Evolutionary conservation across 2,329 filamentous ascomycete species (phyloP), one percentile per base, ranked within the genome.

Genomic region (Penicillium sp.): DNA sequence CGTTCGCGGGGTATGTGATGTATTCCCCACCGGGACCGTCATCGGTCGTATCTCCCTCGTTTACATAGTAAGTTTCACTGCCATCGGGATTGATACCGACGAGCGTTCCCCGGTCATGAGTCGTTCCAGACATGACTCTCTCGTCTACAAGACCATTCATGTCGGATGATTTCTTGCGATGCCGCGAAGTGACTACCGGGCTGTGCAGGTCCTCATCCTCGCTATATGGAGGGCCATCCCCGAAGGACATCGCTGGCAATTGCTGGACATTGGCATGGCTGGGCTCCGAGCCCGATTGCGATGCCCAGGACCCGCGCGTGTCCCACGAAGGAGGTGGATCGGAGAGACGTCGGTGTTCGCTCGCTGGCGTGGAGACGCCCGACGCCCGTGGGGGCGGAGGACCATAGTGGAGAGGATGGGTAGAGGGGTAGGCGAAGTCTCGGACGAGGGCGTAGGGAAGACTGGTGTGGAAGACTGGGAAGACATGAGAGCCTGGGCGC

Each of bases 141-240:
- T 63, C 60, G 38, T 63, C 71, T 67, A 45, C 76, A 77, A 57
- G 80, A 72, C 72, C 67, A 46, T 75, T 74, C 51, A 69, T 60
- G 21, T 69, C 67, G 14, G 67, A 67, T n/a, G 88, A 90, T 72
- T 90, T 88, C 74, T 94, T 96, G 68, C 89, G 88, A 72, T 96
- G 92, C 54, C 90, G 83, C 38, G 89, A 91, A 13, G 92, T 91
- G 16, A 96, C 90, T 14, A 88, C 83, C 0, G 92, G 92, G 69
- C 92, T 96, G 68, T 94, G 91, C 42, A 97, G 81, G 73, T 97
- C 94, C 65, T 97, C 92, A 67, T 97, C 92, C 75, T 97, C 92
- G 73, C 91, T 96, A 78, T 92, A 97, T 2, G 92, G 93, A 21
- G 92, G 92, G 0, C 92, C 92, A 69, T 94, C 91, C 4, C 86